Base-by-base conservation (phyloP, 148 eudicot genomes). In the Limonium bicolor region DNA sequence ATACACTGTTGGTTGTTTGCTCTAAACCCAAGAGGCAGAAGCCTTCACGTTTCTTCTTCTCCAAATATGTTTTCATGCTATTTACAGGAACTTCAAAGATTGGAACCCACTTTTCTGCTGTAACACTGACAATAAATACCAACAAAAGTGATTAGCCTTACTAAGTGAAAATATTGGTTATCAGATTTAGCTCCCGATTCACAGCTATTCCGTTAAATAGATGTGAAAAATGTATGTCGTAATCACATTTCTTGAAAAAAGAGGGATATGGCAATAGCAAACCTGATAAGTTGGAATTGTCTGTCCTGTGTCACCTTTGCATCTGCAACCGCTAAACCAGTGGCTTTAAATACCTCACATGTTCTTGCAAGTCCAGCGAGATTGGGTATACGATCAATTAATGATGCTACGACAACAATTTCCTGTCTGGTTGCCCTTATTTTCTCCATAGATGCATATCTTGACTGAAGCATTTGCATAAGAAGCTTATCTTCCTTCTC, bases 91-190 rank as follows among this genome's bases (percentile, higher is more conserved):
- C 94, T 67, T 92, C 99, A 17, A 71, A 45, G 18, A 81, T 64
- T 30, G 99, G 99, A 41, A 92, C 67, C 99, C 99, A 92, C 66
- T 85, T 92, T 53, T 85, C 95, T 34, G 99, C 99, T 11, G 95
- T 92, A 64, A 92, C 95, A 65, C 99, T 88, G 76, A 35, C 34
- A 54, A 54, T 4, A 39, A 53, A 51, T 44, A n/a, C n/a, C n/a
- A n/a, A n/a, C n/a, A n/a, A n/a, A n/a, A n/a, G n/a, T n/a, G n/a
- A n/a, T n/a, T n/a, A n/a, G n/a, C n/a, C n/a, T n/a, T n/a, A n/a
- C n/a, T n/a, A n/a, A n/a, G n/a, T n/a, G n/a, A n/a, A n/a, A n/a
- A n/a, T n/a, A n/a, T n/a, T n/a, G n/a, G n/a, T n/a, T n/a, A n/a
- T n/a, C n/a, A n/a, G n/a, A n/a, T n/a, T n/a, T n/a, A n/a, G n/a